Evolutionary conservation across 768 basidiomycete genomes (phyloP), one percentile per base, ranked within the genome.

Genomic region (Russula griseocarnosa): DNA sequence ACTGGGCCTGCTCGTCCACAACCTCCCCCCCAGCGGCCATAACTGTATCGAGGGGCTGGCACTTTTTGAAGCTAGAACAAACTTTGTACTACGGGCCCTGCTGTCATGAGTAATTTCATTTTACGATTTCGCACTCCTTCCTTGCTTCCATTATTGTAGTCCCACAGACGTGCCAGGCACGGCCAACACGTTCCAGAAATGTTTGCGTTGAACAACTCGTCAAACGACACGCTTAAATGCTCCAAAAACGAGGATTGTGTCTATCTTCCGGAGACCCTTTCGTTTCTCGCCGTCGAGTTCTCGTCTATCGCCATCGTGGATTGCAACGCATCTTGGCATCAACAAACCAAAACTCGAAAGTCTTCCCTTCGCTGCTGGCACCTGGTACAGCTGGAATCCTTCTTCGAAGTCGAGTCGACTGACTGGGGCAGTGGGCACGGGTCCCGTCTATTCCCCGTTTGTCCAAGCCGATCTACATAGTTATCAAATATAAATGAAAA

Each of bases 111-210:
- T 16, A 34, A 36, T 54, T 32, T 28, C 20, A 30, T 47, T 59
- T 58, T 30, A 38, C 51, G 34, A 53, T 42, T 53, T 34, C 54
- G 26, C 30, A n/a, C 18, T 22, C 14, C 20, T 20, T 7, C 40
- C 61, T 20, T 13, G 44, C 62, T 63, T 58, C 55, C 22, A 56
- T 57, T 24, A 24, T 5, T 40, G 36, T 13, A 14, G 26, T 42
- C 13, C 40, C 38, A 32, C n/a, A 50, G 30, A 28, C 26, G 36
- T 47, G 38, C 30, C 62, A 63, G 62, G 62, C 50, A 63, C 62
- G 40, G 6, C 49, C 16, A 28, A 26, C 30, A 38, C 5, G 18
- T 46, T 63, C 62, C 56, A 52, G 50, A 63, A 51, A 49, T 24
- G 26, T 34, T 34, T 26, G n/a, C 3, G 8, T 1, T 14, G n/a